Evolutionary conservation across 2,329 filamentous ascomycete genomes (phyloP).

Genomic region (Stachybotrys elegans): DNA sequence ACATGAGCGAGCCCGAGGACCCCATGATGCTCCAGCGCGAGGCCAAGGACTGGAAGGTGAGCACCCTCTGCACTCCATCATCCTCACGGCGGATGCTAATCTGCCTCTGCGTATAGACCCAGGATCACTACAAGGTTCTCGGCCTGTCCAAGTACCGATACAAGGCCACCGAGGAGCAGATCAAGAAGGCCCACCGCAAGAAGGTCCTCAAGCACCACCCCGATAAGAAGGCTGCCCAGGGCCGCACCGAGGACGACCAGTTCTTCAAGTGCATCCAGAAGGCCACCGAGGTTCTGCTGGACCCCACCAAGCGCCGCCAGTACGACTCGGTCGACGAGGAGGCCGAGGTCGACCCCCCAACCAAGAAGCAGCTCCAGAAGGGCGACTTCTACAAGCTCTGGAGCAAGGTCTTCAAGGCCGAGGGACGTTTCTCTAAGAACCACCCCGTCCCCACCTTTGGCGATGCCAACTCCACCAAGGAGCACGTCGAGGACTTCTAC

Average conservation of each 20-base stretch:
- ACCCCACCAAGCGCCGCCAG: conserved; percentile 88
- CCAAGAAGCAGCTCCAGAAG: conserved; percentile 83
- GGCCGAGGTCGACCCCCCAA: conserved; percentile 86
- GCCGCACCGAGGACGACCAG: conserved; percentile 84
- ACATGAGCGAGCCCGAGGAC: conserved; percentile 92
- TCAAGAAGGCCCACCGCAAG: conserved; percentile 98
- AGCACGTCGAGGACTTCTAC: conserved; percentile 93
- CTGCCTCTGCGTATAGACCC: conserved; percentile 47
- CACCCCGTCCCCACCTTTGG: conserved; percentile 88
- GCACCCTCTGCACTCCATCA: conserved; percentile 13
- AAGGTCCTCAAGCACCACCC: conserved; percentile 99
- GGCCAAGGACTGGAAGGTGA: conserved; percentile 98
- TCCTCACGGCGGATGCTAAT: conserved; percentile 3
- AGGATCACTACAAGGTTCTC: conserved; percentile 97
- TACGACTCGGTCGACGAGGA: conserved; percentile 95
- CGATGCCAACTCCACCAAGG: conserved; percentile 75
- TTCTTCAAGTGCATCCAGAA: conserved; percentile 99
- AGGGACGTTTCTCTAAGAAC: conserved; percentile 85
- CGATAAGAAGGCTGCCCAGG: conserved; percentile 94
- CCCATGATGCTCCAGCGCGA: conserved; percentile 86
- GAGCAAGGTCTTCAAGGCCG: conserved; percentile 83
- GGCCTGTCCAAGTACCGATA: conserved; percentile 89
- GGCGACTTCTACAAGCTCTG: conserved; percentile 95
- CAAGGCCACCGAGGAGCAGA: conserved; percentile 93
- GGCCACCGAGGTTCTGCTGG: conserved; percentile 86